Base-by-base conservation (phyloP, 1,139 yeast genomes). In the Saccharomyces hybrid region DNA sequence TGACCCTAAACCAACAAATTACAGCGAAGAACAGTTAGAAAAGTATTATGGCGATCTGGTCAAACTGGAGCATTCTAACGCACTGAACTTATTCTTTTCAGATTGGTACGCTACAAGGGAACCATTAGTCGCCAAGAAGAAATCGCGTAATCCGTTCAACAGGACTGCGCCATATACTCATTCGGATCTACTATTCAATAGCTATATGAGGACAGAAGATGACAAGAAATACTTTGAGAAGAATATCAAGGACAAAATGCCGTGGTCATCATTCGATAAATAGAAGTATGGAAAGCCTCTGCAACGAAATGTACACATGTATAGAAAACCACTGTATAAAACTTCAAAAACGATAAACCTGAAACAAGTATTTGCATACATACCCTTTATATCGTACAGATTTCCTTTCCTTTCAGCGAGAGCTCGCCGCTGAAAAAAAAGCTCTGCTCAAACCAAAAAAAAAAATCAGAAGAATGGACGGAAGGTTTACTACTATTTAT, bases 51-150 rank as follows among this genome's bases (percentile, higher is more conserved):
- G 71, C 3, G 80, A 79, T 47, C 65, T 85, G 38, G 58, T 66
- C 1, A 58, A 64, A 5, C 71, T 78, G 55, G 95, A 88, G 64
- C 67, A 72, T 49, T 71, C 71, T 41, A 74, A 76, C 68, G 95
- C 95, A 0, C 75, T 82, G 2, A 64, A 68, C n/a, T 75, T 75
- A 42, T 88, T 87, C 63, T 73, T 72, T 42, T 58, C 63, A 2
- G 93, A 87, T 67, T 82, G 84, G 71, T 83, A 81, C 66, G 95
- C 91, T 0, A 71, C 77, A 26, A 70, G 66, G 27, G 70, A 72
- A 3, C 58, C 59, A 4, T 53, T 68, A 38, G 11, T 48, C 3
- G 44, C 53, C 12, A 68, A 68, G 51, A 67, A 71, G 53, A 26
- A 38, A 2, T 58, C 58, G 0, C 73, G 96, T 56, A 84, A 88